A percentile compares a stretch with the other conserved stretches of the same genome.
Evolutionary conservation across 495 filamentous ascomycete genomes (phyloP).

Genomic region (Trypethelium eluteriae): DNA sequence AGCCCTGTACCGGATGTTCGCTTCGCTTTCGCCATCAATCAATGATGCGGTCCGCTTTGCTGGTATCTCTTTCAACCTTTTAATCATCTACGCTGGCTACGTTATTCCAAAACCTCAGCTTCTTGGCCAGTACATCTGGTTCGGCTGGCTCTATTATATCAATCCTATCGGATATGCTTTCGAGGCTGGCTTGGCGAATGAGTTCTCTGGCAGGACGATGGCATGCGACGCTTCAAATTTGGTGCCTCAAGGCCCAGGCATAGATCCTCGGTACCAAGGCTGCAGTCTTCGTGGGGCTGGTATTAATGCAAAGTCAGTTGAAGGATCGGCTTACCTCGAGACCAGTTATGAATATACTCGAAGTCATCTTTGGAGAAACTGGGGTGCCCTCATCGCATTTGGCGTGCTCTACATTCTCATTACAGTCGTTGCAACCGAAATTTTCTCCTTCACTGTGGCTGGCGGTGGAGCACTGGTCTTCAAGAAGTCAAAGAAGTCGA

Average conservation of each 20-base stretch:
- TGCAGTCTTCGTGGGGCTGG: slow-evolving; percentile 52
- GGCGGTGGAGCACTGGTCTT: slow-evolving; percentile 54
- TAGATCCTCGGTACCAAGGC: slow-evolving; percentile 51
- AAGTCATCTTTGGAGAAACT: slow-evolving; percentile 55
- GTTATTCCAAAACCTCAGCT: slow-evolving; percentile 43
- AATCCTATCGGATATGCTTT: slow-evolving; percentile 50
- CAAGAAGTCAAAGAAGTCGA: slow-evolving; percentile 57
- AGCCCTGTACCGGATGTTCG: slow-evolving; percentile 69
- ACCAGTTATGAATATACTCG: slow-evolving; percentile 48
- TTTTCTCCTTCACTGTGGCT: slow-evolving; percentile 26
- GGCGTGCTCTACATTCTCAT: slow-evolving; percentile 34
- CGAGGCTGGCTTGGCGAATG: slow-evolving; percentile 55
- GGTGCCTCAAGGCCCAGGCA: slow-evolving; percentile 42
- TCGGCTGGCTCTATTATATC: slow-evolving; percentile 51
- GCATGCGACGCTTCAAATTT: slow-evolving; percentile 44
- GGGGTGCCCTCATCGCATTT: slow-evolving; percentile 53
- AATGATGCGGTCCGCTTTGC: slow-evolving; percentile 66
- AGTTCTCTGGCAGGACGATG: slow-evolving; percentile 45
- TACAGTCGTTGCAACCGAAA: slow-evolving; percentile 33
- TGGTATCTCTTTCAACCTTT: slow-evolving; percentile 58
- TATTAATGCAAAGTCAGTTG: slow-evolving; percentile 45
- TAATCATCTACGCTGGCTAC: slow-evolving; percentile 51
- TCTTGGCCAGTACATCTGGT: slow-evolving; percentile 44
- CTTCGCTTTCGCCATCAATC: slow-evolving; percentile 60
- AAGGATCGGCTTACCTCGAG: slow-evolving; percentile 47